phyloP scores from a whole-genome alignment of 176 grass and related monocot species.

The Ananas comosus region DNA sequence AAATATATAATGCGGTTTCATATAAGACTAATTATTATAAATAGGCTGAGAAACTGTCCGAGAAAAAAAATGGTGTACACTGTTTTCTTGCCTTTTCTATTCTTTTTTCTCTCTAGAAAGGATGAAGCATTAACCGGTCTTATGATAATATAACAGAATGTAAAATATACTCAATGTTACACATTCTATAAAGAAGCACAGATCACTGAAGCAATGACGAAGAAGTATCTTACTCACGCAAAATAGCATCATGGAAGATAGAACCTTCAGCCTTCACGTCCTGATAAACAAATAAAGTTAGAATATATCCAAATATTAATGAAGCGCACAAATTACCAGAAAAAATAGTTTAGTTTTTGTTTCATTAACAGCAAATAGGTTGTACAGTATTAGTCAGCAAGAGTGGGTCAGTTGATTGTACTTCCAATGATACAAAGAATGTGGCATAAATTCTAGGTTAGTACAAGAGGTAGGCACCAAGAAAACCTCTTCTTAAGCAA shows the following conservation, averaged over 20 bases:
- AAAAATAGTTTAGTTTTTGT: not conserved
- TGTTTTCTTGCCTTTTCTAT: no score
- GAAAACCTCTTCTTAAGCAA: not conserved
- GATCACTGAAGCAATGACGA: not conserved
- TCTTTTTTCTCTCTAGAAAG: no score
- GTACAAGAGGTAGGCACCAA: not conserved
- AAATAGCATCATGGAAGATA: constrained; percentile 48
- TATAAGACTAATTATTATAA: no score
- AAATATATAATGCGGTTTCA: no score
- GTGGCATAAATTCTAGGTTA: not conserved
- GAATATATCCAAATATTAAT: constrained; percentile 2
- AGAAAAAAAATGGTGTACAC: no score
- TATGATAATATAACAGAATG: no score
- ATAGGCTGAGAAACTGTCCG: no score
- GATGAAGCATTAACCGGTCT: no score
- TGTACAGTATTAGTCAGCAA: not conserved
- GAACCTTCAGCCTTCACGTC: constrained; percentile 56
- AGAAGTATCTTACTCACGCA: constrained; percentile 88
- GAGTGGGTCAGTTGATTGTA: not conserved
- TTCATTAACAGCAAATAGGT: not conserved
- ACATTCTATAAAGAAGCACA: no score
- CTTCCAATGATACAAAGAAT: not conserved
- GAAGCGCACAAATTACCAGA: not conserved
- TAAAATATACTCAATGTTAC: no score
- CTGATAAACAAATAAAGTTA: constrained; percentile 31